Evolutionary conservation across 495 filamentous ascomycete species (phyloP), one percentile per base, ranked within the genome.

Genomic region (Aspergillus asperescens): DNA sequence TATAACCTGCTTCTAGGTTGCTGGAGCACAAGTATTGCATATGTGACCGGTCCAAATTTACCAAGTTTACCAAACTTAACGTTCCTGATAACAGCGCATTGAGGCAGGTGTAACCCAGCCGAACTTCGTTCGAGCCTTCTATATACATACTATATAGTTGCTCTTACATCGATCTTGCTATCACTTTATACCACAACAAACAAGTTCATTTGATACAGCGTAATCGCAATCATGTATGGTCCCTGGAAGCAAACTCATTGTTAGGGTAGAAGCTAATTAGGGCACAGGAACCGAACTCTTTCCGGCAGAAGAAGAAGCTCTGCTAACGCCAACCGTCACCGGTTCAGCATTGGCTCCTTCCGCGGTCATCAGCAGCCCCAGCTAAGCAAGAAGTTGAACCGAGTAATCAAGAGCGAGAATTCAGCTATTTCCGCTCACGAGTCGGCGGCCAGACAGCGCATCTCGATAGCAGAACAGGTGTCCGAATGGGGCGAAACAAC

Each of bases 401-500:
- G 84, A 47, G 78, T 97, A 39, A 93, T 98, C 75, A 98, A 98
- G 69, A 85, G 83, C 47, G 85, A 90, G 67, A 96, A 94, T 75
- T 74, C 83, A 58, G 83, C 88, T 10, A 90, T 96, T 59, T 74
- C 81, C 27, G 86, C 86, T 43, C 85, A 96, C 68, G 87, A 95
- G 69, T 64, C 81, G 1, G 93, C 93, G 8, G 87, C 81, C 18
- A 83, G 83, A 41, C 89, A 93, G 69, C 87, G 89, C 50, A 69
- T 87, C 31, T 81, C 84, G 13, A 86, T 96, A 60, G 92, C 91
- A 7, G 80, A 82, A 2, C 90, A 96, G 72, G 81, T 98, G n/a
- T 91, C 87, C 5, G 93, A 96, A 50, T 97, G 94, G 94, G 94
- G 93, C 46, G 90, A 96, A 66, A 79, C 84, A 35, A 93, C 90